Conservation (phyloP, 345 rosid genomes). For the Litchi chinensis region DNA sequence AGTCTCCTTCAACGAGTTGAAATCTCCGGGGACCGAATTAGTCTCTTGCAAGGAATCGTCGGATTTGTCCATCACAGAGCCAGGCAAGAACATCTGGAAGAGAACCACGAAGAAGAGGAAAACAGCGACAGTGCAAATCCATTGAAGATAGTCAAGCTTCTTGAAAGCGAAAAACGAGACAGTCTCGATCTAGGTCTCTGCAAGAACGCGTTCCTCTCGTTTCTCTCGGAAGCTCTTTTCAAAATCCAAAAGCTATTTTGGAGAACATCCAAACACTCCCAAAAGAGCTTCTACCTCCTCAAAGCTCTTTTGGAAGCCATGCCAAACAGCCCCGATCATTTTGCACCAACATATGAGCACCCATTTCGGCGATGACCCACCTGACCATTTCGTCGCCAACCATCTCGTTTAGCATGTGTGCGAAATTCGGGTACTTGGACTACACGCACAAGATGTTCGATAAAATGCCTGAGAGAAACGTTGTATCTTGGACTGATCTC, state of each 20-base stretch:
- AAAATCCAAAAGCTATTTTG: too few relatives aligned
- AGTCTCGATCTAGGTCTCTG: slow-evolving; percentile 76
- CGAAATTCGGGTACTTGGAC: slow-evolving; percentile 54
- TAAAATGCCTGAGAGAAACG: slow-evolving; percentile 64
- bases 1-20: slow-evolving; percentile 53
- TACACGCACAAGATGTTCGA: slow-evolving; percentile 62
- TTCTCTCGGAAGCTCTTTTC: slow-evolving; percentile 12
- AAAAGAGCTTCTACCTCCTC: too few relatives aligned
- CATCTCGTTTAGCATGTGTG: slow-evolving; percentile 68
- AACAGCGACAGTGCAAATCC: slow-evolving; percentile 63
- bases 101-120: slow-evolving; percentile 66
- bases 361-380: not conserved
- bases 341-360: too few relatives aligned
- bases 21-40: slow-evolving; percentile 42
- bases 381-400: slow-evolving; percentile 51
- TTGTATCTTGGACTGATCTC: slow-evolving; percentile 80
- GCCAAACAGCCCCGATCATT: too few relatives aligned
- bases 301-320: too few relatives aligned
- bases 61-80: slow-evolving; percentile 58
- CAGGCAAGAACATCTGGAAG: slow-evolving; percentile 72
- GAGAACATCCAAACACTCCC: too few relatives aligned
- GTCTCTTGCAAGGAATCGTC: slow-evolving; percentile 31
- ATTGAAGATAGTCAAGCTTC: slow-evolving; percentile 67
- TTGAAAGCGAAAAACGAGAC: slow-evolving; percentile 66
- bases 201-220: slow-evolving; percentile 39